Conservation (phyloP, 768 basidiomycete genomes). For the Candolleomyces efflorescens region DNA sequence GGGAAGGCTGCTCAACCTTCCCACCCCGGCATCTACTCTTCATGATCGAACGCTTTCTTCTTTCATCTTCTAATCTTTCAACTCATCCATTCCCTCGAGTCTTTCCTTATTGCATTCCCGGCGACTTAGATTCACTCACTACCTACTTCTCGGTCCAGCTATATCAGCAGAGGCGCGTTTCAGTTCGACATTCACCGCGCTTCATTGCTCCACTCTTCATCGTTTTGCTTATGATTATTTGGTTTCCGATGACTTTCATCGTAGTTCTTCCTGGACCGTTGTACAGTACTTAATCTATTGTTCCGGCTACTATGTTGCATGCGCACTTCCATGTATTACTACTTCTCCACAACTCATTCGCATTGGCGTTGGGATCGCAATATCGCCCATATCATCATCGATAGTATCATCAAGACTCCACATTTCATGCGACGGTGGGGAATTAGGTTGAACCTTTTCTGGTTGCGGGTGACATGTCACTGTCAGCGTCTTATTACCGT, state of each 20-base stretch:
- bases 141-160: not conserved
- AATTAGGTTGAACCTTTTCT: not conserved
- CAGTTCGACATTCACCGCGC: not conserved
- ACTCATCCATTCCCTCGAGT: not conserved
- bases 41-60: not conserved
- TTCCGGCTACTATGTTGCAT: constrained; percentile 2
- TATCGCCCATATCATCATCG: not conserved
- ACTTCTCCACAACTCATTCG: not conserved
- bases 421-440: not conserved
- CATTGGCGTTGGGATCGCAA: not conserved
- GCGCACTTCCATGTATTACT: constrained; percentile 7
- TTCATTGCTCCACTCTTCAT: not conserved
- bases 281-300: constrained; percentile 18
- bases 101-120: constrained; percentile 3
- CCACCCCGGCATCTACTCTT: constrained; percentile 5
- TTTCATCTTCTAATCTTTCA: not conserved
- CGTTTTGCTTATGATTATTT: constrained; percentile 19
- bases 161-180: not conserved
- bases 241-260: constrained; percentile 13
- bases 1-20: not conserved
- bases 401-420: not conserved
- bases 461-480: not conserved
- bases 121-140: not conserved
- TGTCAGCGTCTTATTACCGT: not conserved
- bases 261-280: constrained; percentile 18